Evolutionary conservation across 202 grass and related monocot genomes (phyloP).

Genomic region (Eragrostis tef): DNA sequence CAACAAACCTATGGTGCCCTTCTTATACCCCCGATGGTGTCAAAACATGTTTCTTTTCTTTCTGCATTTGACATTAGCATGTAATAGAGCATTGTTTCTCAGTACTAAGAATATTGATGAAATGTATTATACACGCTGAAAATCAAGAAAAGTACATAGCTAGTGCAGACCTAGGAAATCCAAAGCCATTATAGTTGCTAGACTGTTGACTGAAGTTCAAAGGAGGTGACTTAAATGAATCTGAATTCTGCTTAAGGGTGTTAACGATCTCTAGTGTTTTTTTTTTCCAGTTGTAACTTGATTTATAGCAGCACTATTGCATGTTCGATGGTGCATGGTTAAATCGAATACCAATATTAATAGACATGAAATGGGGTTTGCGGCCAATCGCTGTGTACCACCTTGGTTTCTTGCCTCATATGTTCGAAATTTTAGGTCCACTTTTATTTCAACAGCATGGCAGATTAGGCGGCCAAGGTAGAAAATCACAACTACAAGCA

Average conservation of each 20-base stretch:
- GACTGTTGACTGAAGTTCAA: constrained; percentile 7
- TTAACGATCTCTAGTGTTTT: not conserved
- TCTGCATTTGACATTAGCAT: not conserved
- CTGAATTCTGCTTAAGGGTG: not conserved
- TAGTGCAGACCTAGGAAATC: constrained; percentile 36
- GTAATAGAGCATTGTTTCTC: not conserved
- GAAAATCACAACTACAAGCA: not conserved
- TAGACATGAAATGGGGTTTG: not conserved
- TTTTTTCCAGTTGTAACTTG: constrained; percentile 9
- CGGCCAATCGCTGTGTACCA: not conserved
- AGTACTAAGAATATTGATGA: not conserved
- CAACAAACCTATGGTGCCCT: not conserved
- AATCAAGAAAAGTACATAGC: constrained; percentile 27
- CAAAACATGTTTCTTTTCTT: not conserved
- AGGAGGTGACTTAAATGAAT: constrained; percentile 15
- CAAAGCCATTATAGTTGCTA: not conserved
- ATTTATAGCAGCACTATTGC: not conserved
- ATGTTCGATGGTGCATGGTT: not conserved
- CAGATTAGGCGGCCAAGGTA: constrained; percentile 12
- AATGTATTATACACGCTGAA: not conserved
- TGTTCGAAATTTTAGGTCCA: constrained; percentile 17
- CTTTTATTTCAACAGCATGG: constrained; percentile 7
- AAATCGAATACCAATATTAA: no score
- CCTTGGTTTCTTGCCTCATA: not conserved
- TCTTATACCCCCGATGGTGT: not conserved